These are phyloP conservation scores for Ceratobasidium sp. DNA, from an alignment of 1,284 basidiomycete genomes.

Conservation along the genomic window DNA sequence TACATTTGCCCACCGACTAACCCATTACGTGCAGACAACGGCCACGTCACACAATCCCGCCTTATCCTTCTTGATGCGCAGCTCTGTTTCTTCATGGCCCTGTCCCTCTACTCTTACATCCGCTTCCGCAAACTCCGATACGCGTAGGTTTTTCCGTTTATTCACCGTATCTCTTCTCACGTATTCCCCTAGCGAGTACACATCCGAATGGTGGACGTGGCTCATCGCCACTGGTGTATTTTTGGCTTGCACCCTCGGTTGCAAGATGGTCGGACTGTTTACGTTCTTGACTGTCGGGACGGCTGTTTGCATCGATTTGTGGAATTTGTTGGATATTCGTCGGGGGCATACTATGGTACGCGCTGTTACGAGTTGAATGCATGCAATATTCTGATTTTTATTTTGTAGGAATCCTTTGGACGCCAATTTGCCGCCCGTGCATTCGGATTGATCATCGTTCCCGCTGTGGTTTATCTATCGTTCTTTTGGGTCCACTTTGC, in stretches of 20 bases:
- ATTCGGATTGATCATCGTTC: constrained; percentile 88
- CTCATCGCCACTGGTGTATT: constrained; percentile 89
- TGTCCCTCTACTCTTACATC: constrained; percentile 95
- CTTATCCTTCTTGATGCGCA: constrained; percentile 96
- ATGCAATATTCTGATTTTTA: not conserved
- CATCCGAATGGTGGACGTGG: constrained; percentile 95
- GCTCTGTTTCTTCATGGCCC: constrained; percentile 94
- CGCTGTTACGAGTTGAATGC: constrained; percentile 40
- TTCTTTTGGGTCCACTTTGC: constrained; percentile 98
- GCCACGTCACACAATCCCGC: constrained; percentile 94
- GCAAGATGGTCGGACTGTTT: constrained; percentile 97
- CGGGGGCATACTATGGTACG: constrained; percentile 87
- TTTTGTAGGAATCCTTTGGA: constrained; percentile 83
- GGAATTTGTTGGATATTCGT: constrained; percentile 92
- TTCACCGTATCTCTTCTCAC: constrained; percentile 45
- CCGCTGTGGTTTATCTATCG: constrained; percentile 90
- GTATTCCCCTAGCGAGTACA: constrained; percentile 78
- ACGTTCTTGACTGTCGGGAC: constrained; percentile 91
- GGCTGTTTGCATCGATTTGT: constrained; percentile 93
- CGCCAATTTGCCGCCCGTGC: constrained; percentile 91
- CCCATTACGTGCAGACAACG: constrained; percentile 78
- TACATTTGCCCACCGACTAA: constrained; percentile 7
- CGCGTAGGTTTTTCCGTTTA: constrained; percentile 64
- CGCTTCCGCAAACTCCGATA: constrained; percentile 97
- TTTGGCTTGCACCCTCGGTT: constrained; percentile 96